These are phyloP conservation scores for Aurantiochytrium sp. DNA, from an alignment of 108 stramenopile species.

Conservation along the genomic window DNA sequence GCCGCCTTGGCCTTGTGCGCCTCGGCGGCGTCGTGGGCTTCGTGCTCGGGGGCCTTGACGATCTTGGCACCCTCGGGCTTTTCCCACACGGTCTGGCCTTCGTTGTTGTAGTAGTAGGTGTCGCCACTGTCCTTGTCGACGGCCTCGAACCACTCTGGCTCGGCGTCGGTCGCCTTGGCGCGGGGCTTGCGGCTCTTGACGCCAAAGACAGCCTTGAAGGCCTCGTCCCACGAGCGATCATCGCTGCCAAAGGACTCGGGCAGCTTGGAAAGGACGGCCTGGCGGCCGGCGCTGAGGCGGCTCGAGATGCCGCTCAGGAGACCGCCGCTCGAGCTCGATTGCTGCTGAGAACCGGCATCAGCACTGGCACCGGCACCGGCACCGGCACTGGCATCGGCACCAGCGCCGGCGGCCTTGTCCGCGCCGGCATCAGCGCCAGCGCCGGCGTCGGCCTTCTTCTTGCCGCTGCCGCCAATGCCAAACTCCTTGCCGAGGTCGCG, in stretches of 20 bases:
- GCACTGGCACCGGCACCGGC: not conserved
- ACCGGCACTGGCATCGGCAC: not conserved
- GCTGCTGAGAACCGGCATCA: not conserved
- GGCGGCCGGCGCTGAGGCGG: not conserved
- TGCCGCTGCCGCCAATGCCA: not conserved
- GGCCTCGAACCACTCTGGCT: constrained; percentile 14
- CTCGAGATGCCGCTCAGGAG: not conserved
- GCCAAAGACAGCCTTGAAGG: constrained; percentile 9
- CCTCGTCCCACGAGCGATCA: not conserved
- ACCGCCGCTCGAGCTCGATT: not conserved
- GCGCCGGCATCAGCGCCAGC: not conserved
- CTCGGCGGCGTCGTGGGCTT: not conserved
- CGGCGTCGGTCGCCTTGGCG: not conserved
- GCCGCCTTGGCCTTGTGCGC: not conserved
- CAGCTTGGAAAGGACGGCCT: not conserved
- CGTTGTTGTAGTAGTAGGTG: constrained; percentile 13
- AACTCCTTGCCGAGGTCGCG: not conserved
- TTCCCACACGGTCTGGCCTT: constrained; percentile 9
- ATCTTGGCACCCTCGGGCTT: not conserved
- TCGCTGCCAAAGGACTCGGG: constrained; percentile 3
- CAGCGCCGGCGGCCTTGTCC: not conserved
- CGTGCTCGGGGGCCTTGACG: not conserved
- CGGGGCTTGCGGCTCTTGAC: not conserved
- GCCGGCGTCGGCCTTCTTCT: not conserved
- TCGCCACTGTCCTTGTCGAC: constrained; percentile 14